Conservation (phyloP, 805 yeast genomes). For the Metschnikowia koreensis region DNA sequence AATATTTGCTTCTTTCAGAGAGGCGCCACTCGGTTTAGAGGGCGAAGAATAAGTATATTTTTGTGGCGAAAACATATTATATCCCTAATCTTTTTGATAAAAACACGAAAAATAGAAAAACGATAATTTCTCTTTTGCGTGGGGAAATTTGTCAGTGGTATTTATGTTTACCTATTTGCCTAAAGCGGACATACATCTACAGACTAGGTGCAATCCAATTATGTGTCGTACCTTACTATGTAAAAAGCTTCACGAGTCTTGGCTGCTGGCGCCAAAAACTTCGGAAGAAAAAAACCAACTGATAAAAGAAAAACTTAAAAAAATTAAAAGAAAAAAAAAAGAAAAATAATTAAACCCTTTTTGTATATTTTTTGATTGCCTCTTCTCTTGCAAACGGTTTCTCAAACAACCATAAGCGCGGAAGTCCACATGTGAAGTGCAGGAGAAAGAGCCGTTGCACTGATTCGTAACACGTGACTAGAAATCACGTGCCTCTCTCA, state of each 20-base stretch:
- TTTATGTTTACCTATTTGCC: constrained; percentile 8
- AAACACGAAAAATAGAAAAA: too few relatives aligned
- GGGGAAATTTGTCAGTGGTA: not conserved
- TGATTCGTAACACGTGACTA: not conserved
- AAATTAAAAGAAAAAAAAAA: not conserved
- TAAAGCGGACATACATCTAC: not conserved
- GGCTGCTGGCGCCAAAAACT: too few relatives aligned
- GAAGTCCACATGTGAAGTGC: too few relatives aligned
- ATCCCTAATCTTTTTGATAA: too few relatives aligned
- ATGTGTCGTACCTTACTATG: too few relatives aligned
- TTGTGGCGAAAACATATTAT: not conserved
- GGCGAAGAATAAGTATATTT: not conserved
- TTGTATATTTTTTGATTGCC: too few relatives aligned
- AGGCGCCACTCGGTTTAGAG: constrained; percentile 3
- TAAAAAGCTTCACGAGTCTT: too few relatives aligned
- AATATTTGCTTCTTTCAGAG: constrained; percentile 7
- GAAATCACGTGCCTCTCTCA: not conserved
- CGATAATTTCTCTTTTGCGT: not conserved
- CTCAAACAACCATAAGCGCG: too few relatives aligned
- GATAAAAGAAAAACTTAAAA: too few relatives aligned
- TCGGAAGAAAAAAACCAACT: not conserved
- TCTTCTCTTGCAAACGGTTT: too few relatives aligned
- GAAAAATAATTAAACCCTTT: not conserved
- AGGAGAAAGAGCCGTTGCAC: too few relatives aligned
- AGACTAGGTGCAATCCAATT: not conserved